These are phyloP conservation scores for barrel medic (Medicago truncatula) DNA, from an alignment of 306 rosid species.

Conservation along the genomic window DNA sequence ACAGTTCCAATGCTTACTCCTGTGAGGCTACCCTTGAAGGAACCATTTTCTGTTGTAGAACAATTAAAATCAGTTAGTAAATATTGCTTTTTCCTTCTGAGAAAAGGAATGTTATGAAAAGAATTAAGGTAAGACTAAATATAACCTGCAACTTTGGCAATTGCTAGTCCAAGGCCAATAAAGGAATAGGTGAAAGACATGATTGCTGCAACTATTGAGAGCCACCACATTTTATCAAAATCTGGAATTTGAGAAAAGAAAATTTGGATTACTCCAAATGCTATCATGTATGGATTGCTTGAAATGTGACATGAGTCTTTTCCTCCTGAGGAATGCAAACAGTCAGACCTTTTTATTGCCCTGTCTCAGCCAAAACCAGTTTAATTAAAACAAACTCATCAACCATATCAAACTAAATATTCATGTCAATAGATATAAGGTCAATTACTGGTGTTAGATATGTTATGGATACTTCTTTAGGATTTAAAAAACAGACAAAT, in stretches of 20 bases:
- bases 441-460: no score
- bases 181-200: slow-evolving; percentile 64
- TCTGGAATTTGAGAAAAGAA: slow-evolving; percentile 62
- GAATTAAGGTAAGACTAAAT: neutral
- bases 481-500: no score
- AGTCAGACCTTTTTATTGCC: slow-evolving; percentile 53
- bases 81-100: neutral
- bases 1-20: slow-evolving; percentile 50
- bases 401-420: neutral
- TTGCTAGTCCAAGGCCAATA: slow-evolving; percentile 61
- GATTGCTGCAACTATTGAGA: slow-evolving; percentile 59
- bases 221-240: slow-evolving; percentile 67
- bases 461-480: no score
- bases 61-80: neutral
- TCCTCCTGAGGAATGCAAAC: slow-evolving; percentile 45
- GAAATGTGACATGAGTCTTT: slow-evolving; percentile 47
- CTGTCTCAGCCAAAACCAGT: slow-evolving; percentile 39
- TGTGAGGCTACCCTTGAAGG: slow-evolving; percentile 54
- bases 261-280: slow-evolving; percentile 56
- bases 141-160: slow-evolving; percentile 61
- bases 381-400: neutral
- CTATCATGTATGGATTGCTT: slow-evolving; percentile 52
- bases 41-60: slow-evolving; percentile 51
- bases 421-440: neutral
- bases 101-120: neutral